Evolutionary conservation across 2,329 filamentous ascomycete genomes (phyloP), one percentile per base, ranked within the genome.

Genomic region (Catunica adiposa): DNA sequence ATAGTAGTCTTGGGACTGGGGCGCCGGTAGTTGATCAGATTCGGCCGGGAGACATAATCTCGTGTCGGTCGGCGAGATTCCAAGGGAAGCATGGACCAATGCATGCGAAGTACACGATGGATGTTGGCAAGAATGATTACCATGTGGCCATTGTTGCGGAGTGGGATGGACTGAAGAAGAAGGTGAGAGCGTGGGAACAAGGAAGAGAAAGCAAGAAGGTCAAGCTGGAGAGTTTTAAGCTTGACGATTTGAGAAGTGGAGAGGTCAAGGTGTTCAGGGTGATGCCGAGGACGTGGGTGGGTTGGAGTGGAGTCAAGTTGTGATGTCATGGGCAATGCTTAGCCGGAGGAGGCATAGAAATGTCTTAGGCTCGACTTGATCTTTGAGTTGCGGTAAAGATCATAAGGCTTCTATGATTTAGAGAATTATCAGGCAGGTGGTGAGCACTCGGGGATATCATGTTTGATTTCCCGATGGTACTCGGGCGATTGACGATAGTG

Each of bases 81-180:
- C 88, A 96, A 68, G 92, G 92, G 58, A 94, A 96, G 68, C 87
- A 90, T 62, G 92, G 92, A 1, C 79, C 89, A 3, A 89, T 98
- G 85, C 89, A 97, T 66, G 84, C 86, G 61, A 97, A 96, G 68
- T 98, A 98, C 68, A 83, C 76, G 51, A 73, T 80, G 54, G 92
- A 98, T 62, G 86, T 96, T 1, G 89, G 89, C 61, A 92, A 87
- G 66, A 80, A 79, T 3, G 87, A 90, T 60, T 52, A 52, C 11
- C 92, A 98, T 64, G 90, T 97, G 0, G 92, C 79, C 1, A 73
- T 98, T 1, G 90, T 98, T 3, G 79, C 88, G 8, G 92, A 98
- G 67, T 98, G 92, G 92, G 92, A 98, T 67, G 92, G 92, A 2
- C 94, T 88, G 42, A 95, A 96, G 78, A 95, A 95, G 77, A 96